Conservation (phyloP, 2,329 filamentous ascomycete species). For the Colletotrichum sp. region DNA sequence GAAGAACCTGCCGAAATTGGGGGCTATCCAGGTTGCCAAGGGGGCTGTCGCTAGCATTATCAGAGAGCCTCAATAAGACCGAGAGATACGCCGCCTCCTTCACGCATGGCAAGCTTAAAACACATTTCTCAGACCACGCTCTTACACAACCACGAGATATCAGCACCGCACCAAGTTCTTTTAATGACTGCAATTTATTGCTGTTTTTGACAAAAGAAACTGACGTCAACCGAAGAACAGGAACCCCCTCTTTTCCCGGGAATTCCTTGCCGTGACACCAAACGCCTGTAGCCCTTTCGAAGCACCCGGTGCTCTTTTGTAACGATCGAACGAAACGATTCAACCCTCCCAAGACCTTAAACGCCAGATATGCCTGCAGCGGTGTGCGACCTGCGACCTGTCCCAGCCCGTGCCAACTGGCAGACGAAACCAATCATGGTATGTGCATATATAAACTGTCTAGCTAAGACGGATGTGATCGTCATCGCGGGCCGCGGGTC, state of each 20-base stretch:
- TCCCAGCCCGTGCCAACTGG: not conserved
- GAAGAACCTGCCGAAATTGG: not conserved
- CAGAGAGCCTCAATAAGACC: not conserved
- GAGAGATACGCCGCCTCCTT: conserved; percentile 7
- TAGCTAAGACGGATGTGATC: conserved; percentile 39
- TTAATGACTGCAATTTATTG: not conserved
- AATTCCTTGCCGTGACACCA: not conserved
- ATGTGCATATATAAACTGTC: not conserved
- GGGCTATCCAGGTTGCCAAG: not conserved
- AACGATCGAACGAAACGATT: not conserved
- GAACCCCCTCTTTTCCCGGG: not conserved
- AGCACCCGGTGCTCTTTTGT: not conserved
- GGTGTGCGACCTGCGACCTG: not conserved
- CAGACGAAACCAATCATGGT: not conserved
- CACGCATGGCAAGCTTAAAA: not conserved
- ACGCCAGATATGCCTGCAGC: not conserved
- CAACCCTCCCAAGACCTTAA: not conserved
- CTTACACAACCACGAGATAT: not conserved
- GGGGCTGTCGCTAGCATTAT: not conserved
- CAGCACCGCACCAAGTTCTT: not conserved
- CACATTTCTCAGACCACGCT: not conserved
- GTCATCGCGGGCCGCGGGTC: conserved; percentile 28
- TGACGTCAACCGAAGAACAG: not conserved
- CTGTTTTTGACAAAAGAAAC: not conserved
- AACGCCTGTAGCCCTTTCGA: not conserved